These are phyloP conservation scores for Penicillium capsulatum DNA, from an alignment of 2,329 filamentous ascomycete genomes.

Conservation along the genomic window DNA sequence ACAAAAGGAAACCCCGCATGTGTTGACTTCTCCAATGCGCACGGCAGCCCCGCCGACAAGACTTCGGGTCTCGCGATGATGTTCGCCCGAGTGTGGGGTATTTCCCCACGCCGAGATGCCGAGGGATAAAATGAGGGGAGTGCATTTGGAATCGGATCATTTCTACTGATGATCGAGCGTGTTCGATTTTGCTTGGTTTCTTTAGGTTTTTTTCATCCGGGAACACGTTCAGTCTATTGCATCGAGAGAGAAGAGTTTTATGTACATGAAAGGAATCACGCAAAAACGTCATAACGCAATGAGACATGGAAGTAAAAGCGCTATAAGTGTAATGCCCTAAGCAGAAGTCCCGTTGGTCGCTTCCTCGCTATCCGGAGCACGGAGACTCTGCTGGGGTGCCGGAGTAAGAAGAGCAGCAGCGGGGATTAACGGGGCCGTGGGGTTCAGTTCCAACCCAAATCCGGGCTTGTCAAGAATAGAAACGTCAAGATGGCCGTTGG, in stretches of 20 bases:
- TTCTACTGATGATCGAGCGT: no score
- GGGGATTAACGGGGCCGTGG: conserved; percentile 72
- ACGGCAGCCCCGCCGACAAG: no score
- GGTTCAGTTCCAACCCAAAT: conserved; percentile 84
- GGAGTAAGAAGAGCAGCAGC: conserved; percentile 69
- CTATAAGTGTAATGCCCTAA: conserved; percentile 2
- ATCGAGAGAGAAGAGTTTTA: conserved; percentile 12
- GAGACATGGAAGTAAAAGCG: no score
- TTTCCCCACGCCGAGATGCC: conserved; percentile 14
- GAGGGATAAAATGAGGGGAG: neutral
- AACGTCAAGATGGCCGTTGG: conserved; percentile 74
- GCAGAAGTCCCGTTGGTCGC: conserved; percentile 20
- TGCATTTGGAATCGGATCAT: conserved; percentile 2
- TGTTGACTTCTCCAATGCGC: no score
- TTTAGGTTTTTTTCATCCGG: no score
- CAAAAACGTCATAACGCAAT: no score
- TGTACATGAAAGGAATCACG: conserved; percentile 22
- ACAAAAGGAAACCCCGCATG: no score
- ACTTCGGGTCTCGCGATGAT: conserved; percentile 31
- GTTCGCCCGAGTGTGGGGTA: conserved; percentile 27
- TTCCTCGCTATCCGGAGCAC: conserved; percentile 29
- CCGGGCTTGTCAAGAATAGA: conserved; percentile 81
- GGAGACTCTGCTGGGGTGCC: conserved; percentile 48
- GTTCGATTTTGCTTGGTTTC: neutral
- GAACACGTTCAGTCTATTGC: conserved; percentile 1